Evolutionary conservation across 352 stramenopile species (phyloP).

Genomic region (Phytophthora pinifolia): DNA sequence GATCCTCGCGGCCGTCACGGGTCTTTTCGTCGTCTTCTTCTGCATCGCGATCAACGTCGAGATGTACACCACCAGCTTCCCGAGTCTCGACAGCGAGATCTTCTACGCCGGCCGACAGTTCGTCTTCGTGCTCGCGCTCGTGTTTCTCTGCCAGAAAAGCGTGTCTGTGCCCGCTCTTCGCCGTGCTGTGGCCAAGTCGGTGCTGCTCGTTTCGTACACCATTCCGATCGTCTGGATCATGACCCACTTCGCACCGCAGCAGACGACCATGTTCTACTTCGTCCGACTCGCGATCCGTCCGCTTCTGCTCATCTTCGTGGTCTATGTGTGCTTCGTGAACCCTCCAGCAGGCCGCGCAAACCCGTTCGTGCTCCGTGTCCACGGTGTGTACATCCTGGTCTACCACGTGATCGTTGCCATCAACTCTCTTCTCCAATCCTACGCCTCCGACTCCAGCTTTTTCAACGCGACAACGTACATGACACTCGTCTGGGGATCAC

Average conservation of each 20-base stretch:
- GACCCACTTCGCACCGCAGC: constrained; percentile 6
- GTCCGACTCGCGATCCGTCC: constrained; percentile 18
- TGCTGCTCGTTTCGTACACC: constrained; percentile 50
- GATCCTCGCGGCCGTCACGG: constrained; percentile 38
- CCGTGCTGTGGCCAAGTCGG: constrained; percentile 36
- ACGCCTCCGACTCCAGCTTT: not conserved
- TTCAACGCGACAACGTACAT: constrained; percentile 26
- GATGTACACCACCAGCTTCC: constrained; percentile 37
- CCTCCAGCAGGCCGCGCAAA: constrained; percentile 36
- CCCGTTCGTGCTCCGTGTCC: constrained; percentile 21
- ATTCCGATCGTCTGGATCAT: constrained; percentile 40
- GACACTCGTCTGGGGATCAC: constrained; percentile 26
- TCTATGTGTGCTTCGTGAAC: constrained; percentile 36
- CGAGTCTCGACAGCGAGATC: constrained; percentile 31
- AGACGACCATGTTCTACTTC: constrained; percentile 27
- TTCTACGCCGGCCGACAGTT: constrained; percentile 57
- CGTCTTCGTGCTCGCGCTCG: constrained; percentile 47
- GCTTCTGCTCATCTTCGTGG: constrained; percentile 28
- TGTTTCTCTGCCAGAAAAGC: constrained; percentile 68
- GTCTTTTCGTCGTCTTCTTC: constrained; percentile 33
- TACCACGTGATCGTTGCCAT: constrained; percentile 30
- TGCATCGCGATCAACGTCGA: constrained; percentile 30
- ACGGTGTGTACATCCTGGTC: constrained; percentile 35
- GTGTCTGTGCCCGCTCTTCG: constrained; percentile 53
- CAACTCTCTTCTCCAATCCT: constrained; percentile 23